Percentiles rank a stretch among this genome's conserved stretches.
Conservation (phyloP, 176 grass and related monocot species). For the Pontederia paniculata region DNA sequence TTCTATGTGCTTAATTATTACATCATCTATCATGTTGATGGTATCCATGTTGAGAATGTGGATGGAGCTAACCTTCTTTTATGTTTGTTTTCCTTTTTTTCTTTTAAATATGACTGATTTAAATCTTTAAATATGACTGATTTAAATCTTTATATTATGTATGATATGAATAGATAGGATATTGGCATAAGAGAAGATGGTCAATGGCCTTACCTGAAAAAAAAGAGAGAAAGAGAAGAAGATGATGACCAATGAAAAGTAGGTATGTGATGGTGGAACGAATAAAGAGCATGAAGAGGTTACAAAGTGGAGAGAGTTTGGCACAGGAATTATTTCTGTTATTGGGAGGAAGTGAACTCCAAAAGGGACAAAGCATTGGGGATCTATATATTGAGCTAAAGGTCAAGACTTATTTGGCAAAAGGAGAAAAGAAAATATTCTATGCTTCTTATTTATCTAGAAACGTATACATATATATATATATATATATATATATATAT, state of each 20-base stretch:
- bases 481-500: neutral
- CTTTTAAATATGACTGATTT: no score
- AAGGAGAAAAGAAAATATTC: neutral
- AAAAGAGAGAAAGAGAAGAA: neutral
- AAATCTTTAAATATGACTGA: no score
- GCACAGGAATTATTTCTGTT: neutral
- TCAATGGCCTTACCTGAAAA: no score
- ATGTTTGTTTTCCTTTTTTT: no score
- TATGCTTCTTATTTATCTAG: no score
- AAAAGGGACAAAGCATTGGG: neutral
- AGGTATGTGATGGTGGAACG: neutral
- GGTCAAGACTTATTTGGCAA: neutral
- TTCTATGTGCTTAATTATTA: no score
- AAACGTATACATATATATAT: neutral
- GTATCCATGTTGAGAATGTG: no score
- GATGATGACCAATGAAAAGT: neutral
- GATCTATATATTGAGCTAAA: neutral
- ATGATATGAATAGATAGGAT: no score
- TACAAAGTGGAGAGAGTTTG: conserved; percentile 2
- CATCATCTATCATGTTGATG: no score
- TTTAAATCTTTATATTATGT: no score
- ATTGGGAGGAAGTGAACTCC: neutral
- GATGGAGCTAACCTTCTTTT: no score
- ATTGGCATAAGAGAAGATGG: no score
- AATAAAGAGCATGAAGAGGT: neutral